phyloP scores from a whole-genome alignment of 805 yeast genomes.

The Teunomyces stri region DNA sequence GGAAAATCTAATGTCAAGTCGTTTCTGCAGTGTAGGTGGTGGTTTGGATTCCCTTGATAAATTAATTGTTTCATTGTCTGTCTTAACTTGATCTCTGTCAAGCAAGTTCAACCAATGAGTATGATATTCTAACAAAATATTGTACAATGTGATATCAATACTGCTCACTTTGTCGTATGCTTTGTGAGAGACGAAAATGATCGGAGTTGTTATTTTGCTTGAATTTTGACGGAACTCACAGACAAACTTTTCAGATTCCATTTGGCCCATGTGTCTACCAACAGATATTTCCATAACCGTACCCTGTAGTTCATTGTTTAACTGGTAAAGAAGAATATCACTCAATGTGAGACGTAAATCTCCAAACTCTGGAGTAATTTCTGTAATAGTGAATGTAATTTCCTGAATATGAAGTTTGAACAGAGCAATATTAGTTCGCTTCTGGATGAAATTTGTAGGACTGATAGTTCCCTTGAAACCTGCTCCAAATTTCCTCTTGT shows the following conservation, averaged over 20 bases:
- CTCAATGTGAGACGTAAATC: slow-evolving; percentile 14
- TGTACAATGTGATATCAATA: slow-evolving; percentile 45
- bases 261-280: slow-evolving; percentile 11
- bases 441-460: slow-evolving; percentile 18
- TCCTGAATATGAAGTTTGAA: slow-evolving; percentile 25
- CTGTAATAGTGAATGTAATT: slow-evolving; percentile 14
- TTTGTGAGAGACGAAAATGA: slow-evolving; percentile 21
- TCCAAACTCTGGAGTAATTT: slow-evolving; percentile 26
- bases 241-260: slow-evolving; percentile 10
- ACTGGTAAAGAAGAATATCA: slow-evolving; percentile 17
- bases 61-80: neutral
- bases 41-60: neutral
- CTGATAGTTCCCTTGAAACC: slow-evolving; percentile 6
- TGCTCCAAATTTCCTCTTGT: slow-evolving; percentile 14
- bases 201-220: slow-evolving; percentile 15
- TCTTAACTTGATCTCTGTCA: slow-evolving; percentile 15
- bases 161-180: slow-evolving; percentile 27
- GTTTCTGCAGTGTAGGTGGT: neutral
- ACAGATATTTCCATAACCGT: slow-evolving; percentile 16
- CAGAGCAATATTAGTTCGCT: slow-evolving; percentile 39
- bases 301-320: slow-evolving; percentile 23
- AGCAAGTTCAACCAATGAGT: slow-evolving; percentile 56
- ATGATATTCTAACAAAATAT: slow-evolving; percentile 53
- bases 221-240: slow-evolving; percentile 19
- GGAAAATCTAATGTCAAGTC: slow-evolving; percentile 29